Conservation (phyloP, 1,284 basidiomycete species). For the Athelia sp. region DNA sequence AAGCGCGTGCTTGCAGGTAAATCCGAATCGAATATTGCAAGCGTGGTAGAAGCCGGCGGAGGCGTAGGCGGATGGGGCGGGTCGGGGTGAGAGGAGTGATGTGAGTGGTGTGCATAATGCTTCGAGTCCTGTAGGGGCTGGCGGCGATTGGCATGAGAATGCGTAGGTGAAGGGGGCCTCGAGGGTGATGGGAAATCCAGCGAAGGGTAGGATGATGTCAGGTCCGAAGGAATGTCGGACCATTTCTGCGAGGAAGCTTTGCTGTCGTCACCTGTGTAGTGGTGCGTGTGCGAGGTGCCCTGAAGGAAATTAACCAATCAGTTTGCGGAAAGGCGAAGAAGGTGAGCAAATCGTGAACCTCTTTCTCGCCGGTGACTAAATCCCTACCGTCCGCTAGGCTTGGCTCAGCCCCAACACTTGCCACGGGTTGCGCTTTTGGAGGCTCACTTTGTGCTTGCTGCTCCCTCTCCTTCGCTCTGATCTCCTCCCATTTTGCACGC, state of each 20-base stretch:
- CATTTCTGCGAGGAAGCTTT: slow-evolving; percentile 46
- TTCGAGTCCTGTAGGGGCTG: slow-evolving; percentile 5
- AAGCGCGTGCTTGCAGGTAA: slow-evolving; percentile 62
- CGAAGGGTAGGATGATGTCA: slow-evolving; percentile 73
- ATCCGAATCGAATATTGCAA: slow-evolving; percentile 73
- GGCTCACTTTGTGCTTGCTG: slow-evolving; percentile 43
- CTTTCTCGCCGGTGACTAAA: slow-evolving; percentile 37
- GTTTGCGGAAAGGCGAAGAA: no score
- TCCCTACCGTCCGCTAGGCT: slow-evolving; percentile 40
- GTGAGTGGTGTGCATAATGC: no score
- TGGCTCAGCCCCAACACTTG: slow-evolving; percentile 21
- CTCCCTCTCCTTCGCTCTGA: slow-evolving; percentile 35
- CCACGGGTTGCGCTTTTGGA: slow-evolving; percentile 23
- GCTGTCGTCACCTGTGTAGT: slow-evolving; percentile 1
- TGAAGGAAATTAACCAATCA: neutral
- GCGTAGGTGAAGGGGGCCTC: slow-evolving; percentile 41
- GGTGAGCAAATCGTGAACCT: slow-evolving; percentile 17
- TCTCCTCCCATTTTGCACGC: slow-evolving; percentile 66
- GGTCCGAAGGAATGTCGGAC: slow-evolving; percentile 62
- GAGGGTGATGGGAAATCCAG: slow-evolving; percentile 60
- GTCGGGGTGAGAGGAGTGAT: slow-evolving; percentile 12
- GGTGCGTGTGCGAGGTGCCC: neutral
- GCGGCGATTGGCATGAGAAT: slow-evolving; percentile 20
- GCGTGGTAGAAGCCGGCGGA: slow-evolving; percentile 56
- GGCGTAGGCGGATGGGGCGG: slow-evolving; percentile 10